Evolutionary conservation across 2,329 filamentous ascomycete species (phyloP), one percentile per base, ranked within the genome.

Genomic region (Colletotrichum neosansevieriae): DNA sequence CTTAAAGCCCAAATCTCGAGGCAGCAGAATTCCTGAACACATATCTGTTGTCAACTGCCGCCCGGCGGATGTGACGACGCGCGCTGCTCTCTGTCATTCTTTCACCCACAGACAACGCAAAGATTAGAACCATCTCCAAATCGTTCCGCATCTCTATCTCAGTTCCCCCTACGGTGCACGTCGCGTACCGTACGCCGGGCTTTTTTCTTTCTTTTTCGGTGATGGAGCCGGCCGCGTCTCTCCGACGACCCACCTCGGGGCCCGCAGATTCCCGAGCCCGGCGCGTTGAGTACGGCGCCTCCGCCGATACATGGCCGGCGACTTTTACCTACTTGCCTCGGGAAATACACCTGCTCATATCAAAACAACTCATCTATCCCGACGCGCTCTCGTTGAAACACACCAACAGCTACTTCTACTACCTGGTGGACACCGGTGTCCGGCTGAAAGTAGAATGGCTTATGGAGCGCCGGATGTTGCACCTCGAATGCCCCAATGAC

Each of bases 331-430:
- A 79, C 15, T 80, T 93, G 2, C 91, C 91, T 2, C 82, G 88
- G 0, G 91, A 93, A 73, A 82, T 93, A n/a, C 91, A 92, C 72
- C 76, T 91, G 1, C 82, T 88, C 57, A 89, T 93, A 63, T 81
- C 86, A 36, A 75, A 82, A 11, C 81, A 87, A 61, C 86, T 93
- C 67, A 85, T 85, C 36, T 93, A 93, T 70, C 91, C 91, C 0
- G 91, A 93, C 70, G 91, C 91, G 0, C 83, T 93, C 1, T 90
- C 90, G 0, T 80, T 93, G 15, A 92, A 92, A 74, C 90, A 92
- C 75, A 86, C 86, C 19, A 89, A 80, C 74, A 84, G 84, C 66
- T 83, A 91, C 74, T 90, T 93, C 76, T 90, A 89, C 79, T 73
- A 77, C 54, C 78, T 92, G 2, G 89, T 92, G 69, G 84, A 90